Evolutionary conservation across 768 basidiomycete species (phyloP).

Genomic region (Chalciporus chontae): DNA sequence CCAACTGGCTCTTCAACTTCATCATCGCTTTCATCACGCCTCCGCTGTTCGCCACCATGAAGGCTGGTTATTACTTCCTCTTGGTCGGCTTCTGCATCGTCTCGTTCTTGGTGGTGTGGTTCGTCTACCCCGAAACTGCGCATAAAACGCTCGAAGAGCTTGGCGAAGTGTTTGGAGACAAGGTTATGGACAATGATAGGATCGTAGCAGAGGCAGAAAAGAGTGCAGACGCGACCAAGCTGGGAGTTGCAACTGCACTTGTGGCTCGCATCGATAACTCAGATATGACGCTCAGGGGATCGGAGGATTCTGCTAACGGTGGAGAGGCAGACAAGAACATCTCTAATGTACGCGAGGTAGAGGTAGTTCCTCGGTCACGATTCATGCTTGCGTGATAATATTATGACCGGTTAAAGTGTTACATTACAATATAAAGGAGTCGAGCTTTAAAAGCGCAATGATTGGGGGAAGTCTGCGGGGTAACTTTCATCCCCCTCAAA

Average conservation of each 20-base stretch:
- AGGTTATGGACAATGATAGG: slow-evolving; percentile 21
- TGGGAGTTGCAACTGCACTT: slow-evolving; percentile 13
- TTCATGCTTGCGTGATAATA: slow-evolving; percentile 5
- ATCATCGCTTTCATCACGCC: slow-evolving; percentile 50
- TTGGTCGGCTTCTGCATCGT: slow-evolving; percentile 44
- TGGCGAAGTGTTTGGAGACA: slow-evolving; percentile 46
- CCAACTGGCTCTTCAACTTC: slow-evolving; percentile 35
- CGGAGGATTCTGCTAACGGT: slow-evolving; percentile 15
- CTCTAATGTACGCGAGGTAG: slow-evolving; percentile 12
- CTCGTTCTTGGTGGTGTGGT: slow-evolving; percentile 43
- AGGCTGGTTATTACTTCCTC: slow-evolving; percentile 50
- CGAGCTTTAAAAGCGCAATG: slow-evolving; percentile 16
- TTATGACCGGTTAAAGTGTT: background rate
- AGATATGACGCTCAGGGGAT: slow-evolving; percentile 22
- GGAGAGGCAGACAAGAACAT: slow-evolving; percentile 17
- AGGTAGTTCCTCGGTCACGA: slow-evolving; percentile 10
- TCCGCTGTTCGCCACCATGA: slow-evolving; percentile 51
- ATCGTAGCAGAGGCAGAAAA: slow-evolving; percentile 12
- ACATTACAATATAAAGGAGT: background rate
- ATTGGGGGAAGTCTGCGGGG: slow-evolving; percentile 32
- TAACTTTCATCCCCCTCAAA: slow-evolving; percentile 34
- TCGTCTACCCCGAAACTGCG: slow-evolving; percentile 50
- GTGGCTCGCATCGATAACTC: slow-evolving; percentile 18
- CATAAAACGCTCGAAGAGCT: slow-evolving; percentile 47
- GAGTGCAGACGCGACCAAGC: slow-evolving; percentile 9